Evolutionary conservation across 1,284 basidiomycete species (phyloP), one percentile per base, ranked within the genome.

Genomic region (Somion occarium): DNA sequence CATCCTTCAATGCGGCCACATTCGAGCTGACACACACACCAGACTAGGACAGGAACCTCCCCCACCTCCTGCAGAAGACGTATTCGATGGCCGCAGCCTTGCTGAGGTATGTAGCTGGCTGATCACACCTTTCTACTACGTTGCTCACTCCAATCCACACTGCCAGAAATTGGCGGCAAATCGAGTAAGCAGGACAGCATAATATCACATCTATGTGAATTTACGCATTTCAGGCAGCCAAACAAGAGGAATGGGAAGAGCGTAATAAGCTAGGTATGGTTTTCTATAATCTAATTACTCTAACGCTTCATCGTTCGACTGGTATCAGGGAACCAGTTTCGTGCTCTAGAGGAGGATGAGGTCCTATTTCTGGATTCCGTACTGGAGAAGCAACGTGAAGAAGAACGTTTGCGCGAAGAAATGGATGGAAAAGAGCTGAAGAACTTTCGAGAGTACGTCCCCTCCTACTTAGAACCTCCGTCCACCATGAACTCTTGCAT

Each of bases 241-340:
- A 94, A 68, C 90, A 93, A 70, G 91, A 94, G 69, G 89, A 93
- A 80, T 95, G 91, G 89, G 93, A 95, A 64, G 88, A 92, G 65
- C 89, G 89, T 66, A 91, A 88, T 64, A 94, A 93, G 67, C 78
- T 96, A 70, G 87, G 87, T 85, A 56, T 53, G 69, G 59, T 20
- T n/a, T n/a, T n/a, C n/a, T n/a, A n/a, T n/a, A n/a, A n/a, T n/a
- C n/a, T n/a, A n/a, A n/a, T n/a, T n/a, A n/a, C n/a, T 24, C 41
- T 48, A 25, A 11, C 37, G 50, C 27, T 53, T 55, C 42, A 59
- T 49, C 26, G n/a, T n/a, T n/a, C n/a, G n/a, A 42, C 44, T 55
- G 30, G 15, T 15, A 7, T 41, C 56, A 88, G 88, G 88, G 46
- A 95, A 95, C 64, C 93, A 96, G 63, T 96, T 94, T 64, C 85